Percentiles rank a stretch among this genome's conserved stretches.
phyloP scores from a whole-genome alignment of 495 filamentous ascomycete species.

The Terfezia claveryi region DNA sequence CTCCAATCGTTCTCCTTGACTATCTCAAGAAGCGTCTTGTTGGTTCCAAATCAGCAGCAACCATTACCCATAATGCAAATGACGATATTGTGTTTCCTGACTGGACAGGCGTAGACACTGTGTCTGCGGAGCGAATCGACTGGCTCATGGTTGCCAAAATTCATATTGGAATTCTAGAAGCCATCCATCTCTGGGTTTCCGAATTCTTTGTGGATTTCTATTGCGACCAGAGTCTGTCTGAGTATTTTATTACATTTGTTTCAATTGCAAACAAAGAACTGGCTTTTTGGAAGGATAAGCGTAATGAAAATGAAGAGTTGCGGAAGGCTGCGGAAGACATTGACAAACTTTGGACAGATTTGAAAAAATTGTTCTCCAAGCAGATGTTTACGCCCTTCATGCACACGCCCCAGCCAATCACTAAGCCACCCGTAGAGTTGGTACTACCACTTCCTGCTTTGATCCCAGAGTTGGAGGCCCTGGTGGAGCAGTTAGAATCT shows the following conservation, averaged over 20 bases:
- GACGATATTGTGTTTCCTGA: conserved; percentile 21
- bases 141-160: conserved; percentile 20
- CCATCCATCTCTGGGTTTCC: conserved; percentile 18
- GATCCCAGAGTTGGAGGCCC: conserved; percentile 13
- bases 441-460: conserved; percentile 7
- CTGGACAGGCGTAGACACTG: conserved; percentile 19
- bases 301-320: conserved; percentile 9
- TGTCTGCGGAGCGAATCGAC: conserved; percentile 17
- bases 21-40: conserved; percentile 21
- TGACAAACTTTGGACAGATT: conserved; percentile 14
- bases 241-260: conserved; percentile 18
- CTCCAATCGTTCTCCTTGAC: conserved; percentile 19
- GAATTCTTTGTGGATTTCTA: conserved; percentile 21
- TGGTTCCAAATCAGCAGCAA: conserved; percentile 20
- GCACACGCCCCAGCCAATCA: conserved; percentile 6
- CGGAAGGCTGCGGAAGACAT: conserved; percentile 16
- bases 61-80: conserved; percentile 15
- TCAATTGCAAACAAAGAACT: conserved; percentile 16
- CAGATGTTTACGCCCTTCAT: conserved; percentile 15
- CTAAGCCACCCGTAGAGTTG: conserved; percentile 7
- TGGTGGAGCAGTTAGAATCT: conserved; percentile 15
- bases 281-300: conserved; percentile 10
- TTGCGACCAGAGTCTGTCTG: conserved; percentile 17
- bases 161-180: conserved; percentile 19
- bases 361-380: conserved; percentile 15